These are phyloP conservation scores for Globisporangium splendens DNA, from an alignment of 352 stramenopile genomes.

Conservation along the genomic window DNA sequence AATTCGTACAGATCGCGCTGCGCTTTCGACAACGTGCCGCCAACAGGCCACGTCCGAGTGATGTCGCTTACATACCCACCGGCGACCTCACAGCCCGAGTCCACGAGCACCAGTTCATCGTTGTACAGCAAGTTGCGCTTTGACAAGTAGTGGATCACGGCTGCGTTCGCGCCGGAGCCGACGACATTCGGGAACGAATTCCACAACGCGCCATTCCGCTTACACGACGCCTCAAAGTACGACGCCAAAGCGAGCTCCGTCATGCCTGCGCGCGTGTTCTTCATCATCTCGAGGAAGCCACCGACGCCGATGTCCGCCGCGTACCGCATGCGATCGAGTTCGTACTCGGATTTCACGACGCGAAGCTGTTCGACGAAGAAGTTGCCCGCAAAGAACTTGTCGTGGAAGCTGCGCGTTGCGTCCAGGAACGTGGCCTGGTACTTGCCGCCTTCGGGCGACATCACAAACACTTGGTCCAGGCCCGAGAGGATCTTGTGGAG, in stretches of 20 bases:
- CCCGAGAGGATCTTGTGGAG: constrained; percentile 54
- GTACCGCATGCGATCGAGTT: constrained; percentile 73
- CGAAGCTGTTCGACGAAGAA: constrained; percentile 74
- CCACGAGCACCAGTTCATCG: constrained; percentile 81
- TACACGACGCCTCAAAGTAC: constrained; percentile 67
- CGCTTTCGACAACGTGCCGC: constrained; percentile 35
- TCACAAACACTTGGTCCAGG: constrained; percentile 66
- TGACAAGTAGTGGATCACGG: constrained; percentile 79
- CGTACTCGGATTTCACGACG: constrained; percentile 66
- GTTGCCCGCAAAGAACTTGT: constrained; percentile 71
- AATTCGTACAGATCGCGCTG: constrained; percentile 72
- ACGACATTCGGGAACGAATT: constrained; percentile 86
- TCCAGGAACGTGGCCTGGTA: constrained; percentile 57
- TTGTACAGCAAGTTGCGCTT: constrained; percentile 58
- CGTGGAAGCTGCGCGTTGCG: constrained; percentile 55
- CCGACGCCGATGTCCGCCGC: constrained; percentile 59
- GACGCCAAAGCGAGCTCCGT: constrained; percentile 69
- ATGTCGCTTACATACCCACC: constrained; percentile 82
- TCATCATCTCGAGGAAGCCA: constrained; percentile 81
- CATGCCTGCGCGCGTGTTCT: constrained; percentile 51
- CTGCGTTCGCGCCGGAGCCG: constrained; percentile 67
- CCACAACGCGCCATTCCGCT: constrained; percentile 71
- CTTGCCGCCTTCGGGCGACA: constrained; percentile 49
- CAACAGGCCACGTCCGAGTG: constrained; percentile 74
- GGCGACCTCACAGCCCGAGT: constrained; percentile 77